Percentiles rank a stretch among this genome's conserved stretches.
Conservation (phyloP, 129 eudicot species). For the Helianthus annuus region DNA sequence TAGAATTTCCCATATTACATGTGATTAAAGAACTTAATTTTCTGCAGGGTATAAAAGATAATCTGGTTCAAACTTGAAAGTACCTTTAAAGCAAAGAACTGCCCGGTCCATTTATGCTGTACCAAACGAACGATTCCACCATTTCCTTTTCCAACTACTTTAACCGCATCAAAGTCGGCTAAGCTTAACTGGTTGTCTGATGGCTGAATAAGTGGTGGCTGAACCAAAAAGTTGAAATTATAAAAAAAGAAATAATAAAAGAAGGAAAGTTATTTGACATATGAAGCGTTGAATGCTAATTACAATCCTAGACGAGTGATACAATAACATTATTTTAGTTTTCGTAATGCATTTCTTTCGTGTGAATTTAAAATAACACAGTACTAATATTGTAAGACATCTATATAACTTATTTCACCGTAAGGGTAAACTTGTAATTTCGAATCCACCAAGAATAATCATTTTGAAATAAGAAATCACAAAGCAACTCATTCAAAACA, state of each 20-base stretch:
- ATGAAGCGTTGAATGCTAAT: background rate
- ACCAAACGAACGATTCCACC: slow-evolving; percentile 98
- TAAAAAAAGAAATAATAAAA: background rate
- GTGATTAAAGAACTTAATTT: background rate
- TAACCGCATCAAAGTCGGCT: slow-evolving; percentile 88
- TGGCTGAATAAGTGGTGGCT: slow-evolving; percentile 90
- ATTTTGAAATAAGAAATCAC: too few relatives aligned
- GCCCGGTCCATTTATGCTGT: slow-evolving; percentile 96
- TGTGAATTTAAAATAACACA: too few relatives aligned
- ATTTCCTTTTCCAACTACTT: slow-evolving; percentile 91
- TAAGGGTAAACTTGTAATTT: background rate
- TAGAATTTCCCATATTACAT: background rate
- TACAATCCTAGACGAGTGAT: background rate
- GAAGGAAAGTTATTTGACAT: background rate
- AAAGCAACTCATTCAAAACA: background rate
- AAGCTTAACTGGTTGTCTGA: slow-evolving; percentile 87
- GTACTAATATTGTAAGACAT: too few relatives aligned
- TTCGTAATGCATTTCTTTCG: background rate
- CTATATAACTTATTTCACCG: background rate
- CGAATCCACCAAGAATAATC: too few relatives aligned
- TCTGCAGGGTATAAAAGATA: slow-evolving; percentile 12
- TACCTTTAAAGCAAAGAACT: slow-evolving; percentile 97
- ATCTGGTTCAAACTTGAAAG: slow-evolving; percentile 2
- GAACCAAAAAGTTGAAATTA: slow-evolving; percentile 35
- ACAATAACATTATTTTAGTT: slow-evolving; percentile 2